These are phyloP conservation scores for Cucumis sativus DNA, from an alignment of 306 rosid species.

Conservation along the genomic window DNA sequence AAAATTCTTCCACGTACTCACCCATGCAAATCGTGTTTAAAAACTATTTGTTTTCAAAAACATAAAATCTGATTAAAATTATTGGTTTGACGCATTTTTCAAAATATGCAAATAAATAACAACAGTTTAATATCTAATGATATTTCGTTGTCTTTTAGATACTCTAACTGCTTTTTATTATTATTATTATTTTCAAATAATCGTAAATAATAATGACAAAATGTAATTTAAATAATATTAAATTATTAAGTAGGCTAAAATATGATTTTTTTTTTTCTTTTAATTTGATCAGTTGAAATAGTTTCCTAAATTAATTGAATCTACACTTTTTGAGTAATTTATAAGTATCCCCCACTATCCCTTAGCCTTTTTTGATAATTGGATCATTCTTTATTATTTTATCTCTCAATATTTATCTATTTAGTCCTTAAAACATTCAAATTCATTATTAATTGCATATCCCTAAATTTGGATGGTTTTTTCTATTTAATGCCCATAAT, in stretches of 20 bases:
- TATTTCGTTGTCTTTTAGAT: neutral
- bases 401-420: too few relatives aligned
- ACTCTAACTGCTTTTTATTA: neutral
- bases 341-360: neutral
- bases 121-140: neutral
- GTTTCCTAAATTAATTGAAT: neutral
- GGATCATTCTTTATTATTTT: neutral
- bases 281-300: neutral
- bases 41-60: neutral
- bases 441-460: neutral
- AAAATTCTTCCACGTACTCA: constrained; percentile 1
- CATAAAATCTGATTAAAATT: neutral
- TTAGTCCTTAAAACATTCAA: neutral
- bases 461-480: neutral
- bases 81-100: neutral
- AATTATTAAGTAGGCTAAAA: neutral
- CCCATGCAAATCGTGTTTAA: neutral
- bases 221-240: neutral
- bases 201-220: neutral
- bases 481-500: neutral
- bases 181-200: neutral
- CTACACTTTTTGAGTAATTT: neutral
- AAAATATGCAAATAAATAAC: neutral
- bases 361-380: neutral
- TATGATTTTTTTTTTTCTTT: neutral